Evolutionary conservation across 176 grass and related monocot genomes (phyloP).

Genomic region (Melocanna baccifera): DNA sequence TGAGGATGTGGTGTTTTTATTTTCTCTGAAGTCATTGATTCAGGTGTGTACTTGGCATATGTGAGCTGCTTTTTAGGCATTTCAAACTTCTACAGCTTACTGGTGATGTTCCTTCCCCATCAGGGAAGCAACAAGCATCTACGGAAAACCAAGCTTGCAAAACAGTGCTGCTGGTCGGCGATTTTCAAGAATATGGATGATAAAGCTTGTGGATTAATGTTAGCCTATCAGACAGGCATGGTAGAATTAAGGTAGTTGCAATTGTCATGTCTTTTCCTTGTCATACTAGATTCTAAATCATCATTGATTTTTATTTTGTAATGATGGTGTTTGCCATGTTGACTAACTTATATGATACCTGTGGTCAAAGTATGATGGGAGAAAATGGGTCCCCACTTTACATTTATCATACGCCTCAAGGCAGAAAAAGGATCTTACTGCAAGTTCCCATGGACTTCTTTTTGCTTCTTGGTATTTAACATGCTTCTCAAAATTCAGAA

Average conservation of each 20-base stretch:
- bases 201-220: conserved; percentile 59
- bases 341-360: neutral
- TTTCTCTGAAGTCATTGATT: conserved; percentile 56
- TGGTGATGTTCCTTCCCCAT: conserved; percentile 21
- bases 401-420: neutral
- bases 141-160: conserved; percentile 56
- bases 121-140: conserved; percentile 64
- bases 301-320: too few relatives aligned
- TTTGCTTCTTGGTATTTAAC: neutral
- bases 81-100: conserved; percentile 23
- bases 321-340: too few relatives aligned
- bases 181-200: conserved; percentile 63
- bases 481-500: neutral
- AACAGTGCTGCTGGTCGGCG: conserved; percentile 73
- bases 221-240: conserved; percentile 77
- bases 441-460: neutral
- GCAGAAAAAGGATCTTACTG: neutral
- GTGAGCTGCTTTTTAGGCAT: conserved; percentile 22
- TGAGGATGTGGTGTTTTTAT: conserved; percentile 56
- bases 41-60: conserved; percentile 43
- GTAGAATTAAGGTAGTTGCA: conserved; percentile 71
- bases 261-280: conserved; percentile 17
- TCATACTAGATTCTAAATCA: neutral
- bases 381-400: neutral
- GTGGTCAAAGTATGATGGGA: conserved; percentile 8